Base-by-base conservation (phyloP, 345 rosid genomes). In the Eucalyptus caleyi region DNA sequence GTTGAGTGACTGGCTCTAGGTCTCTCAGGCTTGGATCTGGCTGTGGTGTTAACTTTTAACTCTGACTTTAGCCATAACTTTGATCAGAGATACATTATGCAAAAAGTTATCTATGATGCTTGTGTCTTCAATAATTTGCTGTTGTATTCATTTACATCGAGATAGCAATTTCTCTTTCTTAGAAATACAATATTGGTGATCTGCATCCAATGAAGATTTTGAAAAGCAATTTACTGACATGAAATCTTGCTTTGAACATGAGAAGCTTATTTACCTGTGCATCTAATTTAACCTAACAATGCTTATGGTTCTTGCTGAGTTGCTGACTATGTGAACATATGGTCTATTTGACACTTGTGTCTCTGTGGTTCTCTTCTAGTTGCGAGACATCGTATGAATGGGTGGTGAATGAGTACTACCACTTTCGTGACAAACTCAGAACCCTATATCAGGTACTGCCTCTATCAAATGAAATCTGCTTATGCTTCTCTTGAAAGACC, bases 391-490 rank as follows among this genome's bases (percentile, higher is more conserved):
- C 59, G 16, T 89, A 88, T 60, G 86, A 88, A 19, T 82, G 54
- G 56, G 56, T 91, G 9, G 90, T 59, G 49, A 60, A 69, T 8
- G 93, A 91, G 44, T 92, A 91, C 53, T 87, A 60, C 50, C 59
- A 44, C 77, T 50, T 93, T 50, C 89, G 89, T 21, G 88, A 77
- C 44, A 88, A 67, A 40, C 87, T 92, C 42, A 87, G 51, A 26
- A 81, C 60, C 44, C 90, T 93, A 37, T 7, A 30, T 16, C 87
- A 87, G 91, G 93, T 92, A 89, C 47, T 21, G 83, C 47, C 47
- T 77, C 45, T 77, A 6, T 77, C 37, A 37, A 37, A 77, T 77
- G 83, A 77, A 37, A 6, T 77, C 27, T 37, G 15, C 83, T 77
- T 77, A 77, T 51, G 87, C 44, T 86, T 37, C 54, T 86, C 18